Evolutionary conservation across 106 monocot species (phyloP), one percentile per base, ranked within the genome.

Genomic region (Dendrobium nobile): DNA sequence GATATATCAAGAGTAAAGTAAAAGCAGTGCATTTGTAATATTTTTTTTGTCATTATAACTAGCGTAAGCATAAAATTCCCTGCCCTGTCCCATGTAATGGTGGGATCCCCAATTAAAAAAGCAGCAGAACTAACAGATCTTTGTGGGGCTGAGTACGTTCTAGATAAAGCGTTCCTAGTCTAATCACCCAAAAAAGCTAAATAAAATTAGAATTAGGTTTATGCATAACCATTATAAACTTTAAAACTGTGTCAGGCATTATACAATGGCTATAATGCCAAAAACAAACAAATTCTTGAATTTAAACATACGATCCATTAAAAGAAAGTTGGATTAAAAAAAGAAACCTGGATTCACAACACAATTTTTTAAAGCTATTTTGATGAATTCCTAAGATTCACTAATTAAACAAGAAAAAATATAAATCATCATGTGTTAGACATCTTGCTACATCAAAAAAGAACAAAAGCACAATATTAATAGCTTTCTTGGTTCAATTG

Each of bases 31-130:
- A n/a, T n/a, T n/a, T n/a, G n/a, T n/a, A n/a, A n/a, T n/a, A n/a
- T n/a, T n/a, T n/a, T n/a, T n/a, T n/a, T n/a, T n/a, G n/a, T n/a
- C n/a, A n/a, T n/a, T n/a, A n/a, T 80, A n/a, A n/a, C n/a, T n/a
- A n/a, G n/a, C n/a, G n/a, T n/a, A n/a, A 98, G 94, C 41, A 98
- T 92, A 87, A 98, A 98, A 81, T 98, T 95, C 9, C 98, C 98
- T 77, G 97, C 97, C 75, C 92, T 90, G 74, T 98, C 98, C 17
- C 92, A 82, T 45, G 92, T 65, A 78, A 95, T 83, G 20, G 82
- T 84, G 81, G 98, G 98, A 72, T 98, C 98, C 48, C 98, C 98
- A 86, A 98, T 92, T 79, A 98, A 84, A 80, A 98, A 87, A 85
- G 98, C 94, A 83, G 98, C 98, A 58, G 98, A 98, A 79, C 98